Base-by-base conservation (phyloP, 139 green algal species). In the Coccomyxa sp. region DNA sequence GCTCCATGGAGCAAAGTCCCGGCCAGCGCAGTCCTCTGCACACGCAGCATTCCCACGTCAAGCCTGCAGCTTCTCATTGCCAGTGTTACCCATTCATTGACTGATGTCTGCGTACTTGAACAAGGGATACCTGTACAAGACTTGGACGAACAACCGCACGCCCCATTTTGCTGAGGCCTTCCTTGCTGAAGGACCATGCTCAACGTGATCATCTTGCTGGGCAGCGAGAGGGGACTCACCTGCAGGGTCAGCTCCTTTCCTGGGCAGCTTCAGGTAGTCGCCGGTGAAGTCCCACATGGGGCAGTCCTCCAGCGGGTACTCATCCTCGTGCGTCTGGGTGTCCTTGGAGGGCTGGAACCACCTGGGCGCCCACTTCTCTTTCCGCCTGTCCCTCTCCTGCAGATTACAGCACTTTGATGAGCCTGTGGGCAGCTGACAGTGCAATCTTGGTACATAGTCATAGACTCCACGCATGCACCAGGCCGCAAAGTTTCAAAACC, bases 1-100 rank as follows among this genome's bases (percentile, higher is more conserved):
- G 75, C 90, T 79, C 91, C 91, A 95, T 33, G 91, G 91, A 55
- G n/a, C 77, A 78, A 94, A 95, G 38, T 84, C 89, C 70, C 86
- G 84, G 34, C 90, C 91, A 50, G 88, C 78, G 29, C 92, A 78
- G n/a, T 90, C 86, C 3, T 81, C 82, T 64, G 14, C 31, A 9
- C 70, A 44, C 29, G 16, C 22, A 55, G 1, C 27, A 54, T 44
- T 31, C 1, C n/a, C n/a, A n/a, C n/a, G n/a, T n/a, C n/a, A n/a
- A n/a, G n/a, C n/a, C n/a, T n/a, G n/a, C n/a, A n/a, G n/a, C n/a
- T n/a, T n/a, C n/a, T n/a, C n/a, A n/a, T n/a, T n/a, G n/a, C n/a
- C n/a, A n/a, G n/a, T n/a, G n/a, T n/a, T n/a, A n/a, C n/a, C n/a
- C n/a, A n/a, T n/a, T n/a, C n/a, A n/a, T n/a, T n/a, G n/a, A n/a